A percentile compares a stretch with the other conserved stretches of the same genome.
Evolutionary conservation across 441 rosid species (phyloP).

Genomic region (Eutrema salsugineum): DNA sequence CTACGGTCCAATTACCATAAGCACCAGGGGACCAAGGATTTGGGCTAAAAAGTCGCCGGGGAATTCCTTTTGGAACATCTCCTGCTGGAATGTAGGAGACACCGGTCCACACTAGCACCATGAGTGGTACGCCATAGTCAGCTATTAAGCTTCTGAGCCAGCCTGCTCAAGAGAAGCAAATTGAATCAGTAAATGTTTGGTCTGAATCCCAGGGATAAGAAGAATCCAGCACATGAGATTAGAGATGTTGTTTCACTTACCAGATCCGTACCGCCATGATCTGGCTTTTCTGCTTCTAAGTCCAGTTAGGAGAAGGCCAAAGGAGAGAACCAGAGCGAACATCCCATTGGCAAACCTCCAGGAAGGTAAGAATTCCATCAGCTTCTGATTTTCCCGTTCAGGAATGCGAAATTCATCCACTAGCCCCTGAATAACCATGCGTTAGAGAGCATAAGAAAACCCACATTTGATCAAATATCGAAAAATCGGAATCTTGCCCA

Average conservation of each 20-base stretch:
- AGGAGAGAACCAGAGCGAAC: conserved; percentile 85
- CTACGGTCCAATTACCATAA: conserved; percentile 87
- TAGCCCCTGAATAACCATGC: conserved; percentile 52
- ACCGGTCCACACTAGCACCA: conserved; percentile 95
- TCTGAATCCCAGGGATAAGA: conserved; percentile 4
- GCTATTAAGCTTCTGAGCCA: conserved; percentile 88
- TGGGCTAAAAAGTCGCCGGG: conserved; percentile 92
- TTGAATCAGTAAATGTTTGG: neutral
- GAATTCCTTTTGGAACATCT: conserved; percentile 76
- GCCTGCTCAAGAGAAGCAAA: conserved; percentile 42
- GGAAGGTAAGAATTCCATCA: conserved; percentile 51
- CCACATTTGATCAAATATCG: neutral
- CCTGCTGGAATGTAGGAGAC: conserved; percentile 76
- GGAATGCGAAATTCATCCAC: conserved; percentile 84
- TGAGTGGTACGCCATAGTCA: conserved; percentile 93
- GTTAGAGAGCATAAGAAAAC: neutral
- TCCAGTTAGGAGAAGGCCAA: conserved; percentile 78
- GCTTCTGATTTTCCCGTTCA: conserved; percentile 45
- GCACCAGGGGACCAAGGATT: conserved; percentile 99
- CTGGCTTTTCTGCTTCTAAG: conserved; percentile 86
- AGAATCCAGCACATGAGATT: conserved; percentile 19
- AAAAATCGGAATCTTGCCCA: neutral
- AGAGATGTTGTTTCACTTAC: conserved; percentile 29
- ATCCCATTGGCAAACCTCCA: conserved; percentile 91
- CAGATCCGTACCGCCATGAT: conserved; percentile 89